Percentiles rank a stretch among this genome's conserved stretches.
Evolutionary conservation across 2,329 filamentous ascomycete genomes (phyloP).

Genomic region (Xylaria sp.): DNA sequence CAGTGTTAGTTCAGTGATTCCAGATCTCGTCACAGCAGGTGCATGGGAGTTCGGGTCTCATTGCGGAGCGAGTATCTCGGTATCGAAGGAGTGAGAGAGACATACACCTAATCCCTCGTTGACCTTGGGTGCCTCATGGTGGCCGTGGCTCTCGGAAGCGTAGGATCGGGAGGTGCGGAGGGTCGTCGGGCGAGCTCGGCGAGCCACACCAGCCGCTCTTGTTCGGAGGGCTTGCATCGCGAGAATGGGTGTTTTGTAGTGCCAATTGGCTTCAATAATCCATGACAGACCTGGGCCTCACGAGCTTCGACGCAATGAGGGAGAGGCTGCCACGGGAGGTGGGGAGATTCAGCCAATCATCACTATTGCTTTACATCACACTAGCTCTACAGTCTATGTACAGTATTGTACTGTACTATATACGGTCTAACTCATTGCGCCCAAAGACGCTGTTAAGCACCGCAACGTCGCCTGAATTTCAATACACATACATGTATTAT

Average conservation of each 20-base stretch:
- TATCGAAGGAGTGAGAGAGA: conserved; percentile 23
- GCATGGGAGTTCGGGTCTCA: not conserved
- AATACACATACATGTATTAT: not conserved
- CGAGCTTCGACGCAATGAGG: conserved; percentile 26
- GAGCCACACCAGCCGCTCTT: conserved; percentile 49
- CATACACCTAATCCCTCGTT: conserved; percentile 65
- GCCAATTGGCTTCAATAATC: conserved; percentile 36
- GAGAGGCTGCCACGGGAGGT: conserved; percentile 30
- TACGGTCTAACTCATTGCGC: too few species aligned
- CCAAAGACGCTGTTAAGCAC: too few species aligned
- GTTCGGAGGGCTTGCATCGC: conserved; percentile 49
- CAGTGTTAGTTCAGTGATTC: not conserved
- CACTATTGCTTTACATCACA: conserved; percentile 23
- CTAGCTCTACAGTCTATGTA: conserved; percentile 14
- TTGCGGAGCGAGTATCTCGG: not conserved
- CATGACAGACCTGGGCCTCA: conserved; percentile 25
- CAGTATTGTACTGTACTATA: not conserved
- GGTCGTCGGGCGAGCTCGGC: conserved; percentile 43
- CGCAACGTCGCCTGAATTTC: too few species aligned
- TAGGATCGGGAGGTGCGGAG: conserved; percentile 53
- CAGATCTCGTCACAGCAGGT: not conserved
- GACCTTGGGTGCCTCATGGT: conserved; percentile 45
- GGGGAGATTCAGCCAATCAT: conserved; percentile 35
- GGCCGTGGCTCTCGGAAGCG: conserved; percentile 59
- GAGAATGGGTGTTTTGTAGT: conserved; percentile 24